Evolutionary conservation across 345 rosid genomes (phyloP), one percentile per base, ranked within the genome.

Genomic region (Hirschfeldia incana): DNA sequence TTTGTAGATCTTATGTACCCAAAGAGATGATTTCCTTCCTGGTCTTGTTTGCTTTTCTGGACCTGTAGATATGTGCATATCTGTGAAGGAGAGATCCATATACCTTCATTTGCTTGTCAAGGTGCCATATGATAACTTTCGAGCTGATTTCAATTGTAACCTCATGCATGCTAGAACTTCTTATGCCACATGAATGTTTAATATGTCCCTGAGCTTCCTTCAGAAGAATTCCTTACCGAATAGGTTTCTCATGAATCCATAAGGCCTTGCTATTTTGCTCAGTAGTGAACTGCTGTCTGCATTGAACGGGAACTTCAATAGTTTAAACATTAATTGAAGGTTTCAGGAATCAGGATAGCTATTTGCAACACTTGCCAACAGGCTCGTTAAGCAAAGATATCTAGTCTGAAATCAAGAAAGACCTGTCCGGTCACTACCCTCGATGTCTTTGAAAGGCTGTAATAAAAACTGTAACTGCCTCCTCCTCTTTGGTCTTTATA

Each of bases 41-140:
- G n/a, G n/a, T n/a, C n/a, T n/a, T n/a, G 66, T 6, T 32, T 61
- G 70, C 36, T 33, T 11, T 75, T 55, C 34, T 55, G 55, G 89
- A 88, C 16, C 85, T 51, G 5, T 34, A 4, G n/a, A n/a, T n/a
- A n/a, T n/a, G n/a, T 69, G 80, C 73, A 12, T 60, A n/a, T 34
- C 61, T 12, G 21, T 91, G 3, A 68, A 82, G 13, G 10, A 10
- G n/a, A 30, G 3, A 42, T 42, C 49, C 2, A 13, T 42, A 79
- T 78, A 2, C 86, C 88, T 27, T 62, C 74, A 26, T 85, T 88
- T 44, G 82, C 86, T 63, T 84, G 89, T 8, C 78, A 84, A 63
- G 85, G 96, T 2, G 42, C 73, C 10, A 13, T 26, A 64, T 42
- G 80, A 70, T 6, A n/a, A 65, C 3, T 85, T 84, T 37, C 15